Conservation (phyloP, 306 rosid genomes). For the Vigna mungo region DNA sequence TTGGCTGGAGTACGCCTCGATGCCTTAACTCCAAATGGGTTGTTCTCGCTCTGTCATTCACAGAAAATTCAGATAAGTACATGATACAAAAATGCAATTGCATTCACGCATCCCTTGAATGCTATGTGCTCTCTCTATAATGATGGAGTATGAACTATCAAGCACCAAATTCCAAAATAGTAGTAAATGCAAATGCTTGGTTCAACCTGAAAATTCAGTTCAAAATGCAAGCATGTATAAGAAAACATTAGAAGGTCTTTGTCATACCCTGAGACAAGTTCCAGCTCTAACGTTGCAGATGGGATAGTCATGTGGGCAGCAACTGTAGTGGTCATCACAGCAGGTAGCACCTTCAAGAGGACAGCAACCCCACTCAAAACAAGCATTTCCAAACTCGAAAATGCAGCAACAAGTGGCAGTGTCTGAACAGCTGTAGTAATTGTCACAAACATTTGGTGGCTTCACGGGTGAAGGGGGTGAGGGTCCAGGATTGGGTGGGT, state of each 20-base stretch:
- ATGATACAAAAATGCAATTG: neutral
- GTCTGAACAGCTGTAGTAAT: slow-evolving; percentile 63
- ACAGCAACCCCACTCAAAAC: slow-evolving; percentile 94
- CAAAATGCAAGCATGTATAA: slow-evolving; percentile 6
- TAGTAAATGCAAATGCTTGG: neutral
- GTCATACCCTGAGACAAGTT: slow-evolving; percentile 67
- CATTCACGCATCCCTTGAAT: no score
- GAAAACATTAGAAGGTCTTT: neutral
- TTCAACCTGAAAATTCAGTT: slow-evolving; percentile 6
- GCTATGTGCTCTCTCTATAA: no score
- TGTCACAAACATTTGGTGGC: slow-evolving; percentile 85
- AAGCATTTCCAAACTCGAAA: slow-evolving; percentile 52
- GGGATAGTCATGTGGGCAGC: slow-evolving; percentile 90
- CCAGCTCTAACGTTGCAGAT: slow-evolving; percentile 67
- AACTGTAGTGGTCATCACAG: slow-evolving; percentile 87
- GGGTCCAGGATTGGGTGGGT: slow-evolving; percentile 95
- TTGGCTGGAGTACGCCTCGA: slow-evolving; percentile 76
- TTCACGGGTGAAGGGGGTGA: slow-evolving; percentile 89
- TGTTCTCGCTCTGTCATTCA: slow-evolving; percentile 68
- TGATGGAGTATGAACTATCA: no score
- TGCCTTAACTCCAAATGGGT: slow-evolving; percentile 84
- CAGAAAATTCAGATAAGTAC: slow-evolving; percentile 33
- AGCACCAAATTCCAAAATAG: no score
- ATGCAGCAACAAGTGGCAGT: slow-evolving; percentile 87
- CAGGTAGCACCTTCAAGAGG: slow-evolving; percentile 93